Evolutionary conservation across 2,329 filamentous ascomycete genomes (phyloP).

Genomic region (Lasiodiplodia sp.): DNA sequence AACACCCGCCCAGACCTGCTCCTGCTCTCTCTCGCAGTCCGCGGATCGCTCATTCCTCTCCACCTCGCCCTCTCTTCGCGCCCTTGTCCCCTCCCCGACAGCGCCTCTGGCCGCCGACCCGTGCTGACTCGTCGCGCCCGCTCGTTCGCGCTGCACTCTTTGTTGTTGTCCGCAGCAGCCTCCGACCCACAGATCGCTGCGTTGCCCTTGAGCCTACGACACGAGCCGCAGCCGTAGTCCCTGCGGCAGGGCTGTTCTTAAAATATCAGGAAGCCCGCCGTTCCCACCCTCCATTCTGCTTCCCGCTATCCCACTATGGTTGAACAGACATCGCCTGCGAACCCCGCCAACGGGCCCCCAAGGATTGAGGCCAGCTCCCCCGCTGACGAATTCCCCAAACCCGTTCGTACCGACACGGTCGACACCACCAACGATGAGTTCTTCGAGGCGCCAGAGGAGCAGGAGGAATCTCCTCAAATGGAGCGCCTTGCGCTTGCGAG

Average conservation of each 20-base stretch:
- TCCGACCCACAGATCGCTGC: conserved; percentile 24
- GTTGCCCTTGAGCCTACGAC: conserved; percentile 21
- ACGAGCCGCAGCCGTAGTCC: conserved; percentile 25
- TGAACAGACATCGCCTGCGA: not conserved
- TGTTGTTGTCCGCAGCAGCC: conserved; percentile 15
- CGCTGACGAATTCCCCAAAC: conserved; percentile 4
- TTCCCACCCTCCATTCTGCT: not conserved
- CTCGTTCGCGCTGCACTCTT: conserved; percentile 20
- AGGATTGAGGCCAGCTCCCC: conserved; percentile 18
- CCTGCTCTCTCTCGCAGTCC: conserved; percentile 9
- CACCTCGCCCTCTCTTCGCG: not conserved
- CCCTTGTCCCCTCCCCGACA: not conserved
- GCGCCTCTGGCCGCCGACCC: conserved; percentile 9
- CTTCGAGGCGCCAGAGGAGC: conserved; percentile 27
- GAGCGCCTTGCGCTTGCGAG: conserved; percentile 23
- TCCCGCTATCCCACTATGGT: conserved; percentile 1
- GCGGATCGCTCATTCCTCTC: conserved; percentile 7
- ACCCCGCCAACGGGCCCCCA: conserved; percentile 19
- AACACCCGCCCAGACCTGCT: conserved; percentile 19
- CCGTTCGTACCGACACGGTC: conserved; percentile 13
- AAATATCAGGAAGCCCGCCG: conserved; percentile 18
- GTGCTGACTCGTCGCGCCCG: conserved; percentile 9
- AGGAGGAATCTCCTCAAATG: not conserved
- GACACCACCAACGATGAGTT: conserved; percentile 26
- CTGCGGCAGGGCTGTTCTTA: conserved; percentile 24